A percentile compares a stretch with the other conserved stretches of the same genome.
Evolutionary conservation across 2,329 filamentous ascomycete genomes (phyloP).

Genomic region (Alternaria alternata): DNA sequence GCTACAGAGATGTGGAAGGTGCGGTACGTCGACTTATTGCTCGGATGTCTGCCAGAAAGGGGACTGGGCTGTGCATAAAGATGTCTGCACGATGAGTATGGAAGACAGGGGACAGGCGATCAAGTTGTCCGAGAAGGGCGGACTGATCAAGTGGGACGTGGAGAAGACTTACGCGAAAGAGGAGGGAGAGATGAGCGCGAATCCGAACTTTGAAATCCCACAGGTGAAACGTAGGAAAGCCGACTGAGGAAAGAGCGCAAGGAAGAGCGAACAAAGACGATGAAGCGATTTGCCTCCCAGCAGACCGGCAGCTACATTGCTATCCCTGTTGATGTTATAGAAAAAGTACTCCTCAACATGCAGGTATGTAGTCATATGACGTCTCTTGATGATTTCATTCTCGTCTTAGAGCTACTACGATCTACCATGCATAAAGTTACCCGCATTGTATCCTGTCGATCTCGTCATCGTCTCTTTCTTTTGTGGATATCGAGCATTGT

Average conservation of each 20-base stretch:
- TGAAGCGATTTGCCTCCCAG: background rate
- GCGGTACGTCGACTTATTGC: slow-evolving; percentile 36
- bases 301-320: background rate
- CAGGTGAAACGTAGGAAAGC: slow-evolving; percentile 7
- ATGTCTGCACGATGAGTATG: slow-evolving; percentile 29
- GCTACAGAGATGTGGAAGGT: slow-evolving; percentile 31
- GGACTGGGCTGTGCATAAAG: slow-evolving; percentile 36
- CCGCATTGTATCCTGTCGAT: background rate
- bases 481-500: too few relatives aligned
- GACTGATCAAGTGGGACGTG: slow-evolving; percentile 31
- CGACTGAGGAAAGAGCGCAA: background rate
- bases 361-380: background rate
- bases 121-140: slow-evolving; percentile 29
- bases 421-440: too few relatives aligned
- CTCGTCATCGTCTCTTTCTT: background rate
- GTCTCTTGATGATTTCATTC: background rate
- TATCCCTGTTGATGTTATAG: background rate
- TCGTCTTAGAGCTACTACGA: background rate
- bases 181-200: slow-evolving; percentile 23
- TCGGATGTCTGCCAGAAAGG: slow-evolving; percentile 24
- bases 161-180: slow-evolving; percentile 22
- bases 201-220: slow-evolving; percentile 26
- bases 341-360: background rate
- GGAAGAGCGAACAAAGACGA: background rate
- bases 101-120: slow-evolving; percentile 34